Evolutionary conservation across 2,329 filamentous ascomycete genomes (phyloP).

Genomic region (Trichoderma koningii): DNA sequence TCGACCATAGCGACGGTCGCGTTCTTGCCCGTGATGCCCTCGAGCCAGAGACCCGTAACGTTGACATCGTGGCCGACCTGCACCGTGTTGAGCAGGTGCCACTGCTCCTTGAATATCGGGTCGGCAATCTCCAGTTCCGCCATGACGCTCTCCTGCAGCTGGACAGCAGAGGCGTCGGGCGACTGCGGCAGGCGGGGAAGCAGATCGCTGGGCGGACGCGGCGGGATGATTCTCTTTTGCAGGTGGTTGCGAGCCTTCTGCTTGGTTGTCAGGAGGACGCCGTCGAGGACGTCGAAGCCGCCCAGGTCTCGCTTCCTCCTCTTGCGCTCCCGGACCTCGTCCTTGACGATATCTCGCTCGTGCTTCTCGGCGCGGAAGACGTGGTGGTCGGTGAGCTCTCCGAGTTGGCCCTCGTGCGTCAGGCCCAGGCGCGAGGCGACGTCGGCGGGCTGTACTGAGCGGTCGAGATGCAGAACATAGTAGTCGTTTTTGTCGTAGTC

Average conservation of each 20-base stretch:
- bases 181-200: conserved; percentile 28
- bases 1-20: conserved; percentile 92
- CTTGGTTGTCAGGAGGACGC: conserved; percentile 78
- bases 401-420: conserved; percentile 77
- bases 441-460: conserved; percentile 63
- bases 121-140: conserved; percentile 74
- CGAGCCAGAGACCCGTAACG: conserved; percentile 88
- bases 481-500: conserved; percentile 85
- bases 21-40: conserved; percentile 87
- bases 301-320: conserved; percentile 62
- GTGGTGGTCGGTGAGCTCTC: conserved; percentile 77
- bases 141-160: conserved; percentile 62
- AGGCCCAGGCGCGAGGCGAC: conserved; percentile 75
- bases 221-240: conserved; percentile 54
- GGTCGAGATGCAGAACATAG: conserved; percentile 84
- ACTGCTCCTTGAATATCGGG: conserved; percentile 91
- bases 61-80: conserved; percentile 90
- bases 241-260: conserved; percentile 56
- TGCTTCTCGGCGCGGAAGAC: conserved; percentile 75
- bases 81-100: conserved; percentile 87
- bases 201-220: conserved; percentile 38
- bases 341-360: conserved; percentile 60
- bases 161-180: conserved; percentile 48
- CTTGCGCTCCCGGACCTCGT: conserved; percentile 55
- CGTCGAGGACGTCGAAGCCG: conserved; percentile 64